A percentile compares a stretch with the other conserved stretches of the same genome.
Conservation (phyloP, 805 yeast genomes). For the Metschnikowia proteae region DNA sequence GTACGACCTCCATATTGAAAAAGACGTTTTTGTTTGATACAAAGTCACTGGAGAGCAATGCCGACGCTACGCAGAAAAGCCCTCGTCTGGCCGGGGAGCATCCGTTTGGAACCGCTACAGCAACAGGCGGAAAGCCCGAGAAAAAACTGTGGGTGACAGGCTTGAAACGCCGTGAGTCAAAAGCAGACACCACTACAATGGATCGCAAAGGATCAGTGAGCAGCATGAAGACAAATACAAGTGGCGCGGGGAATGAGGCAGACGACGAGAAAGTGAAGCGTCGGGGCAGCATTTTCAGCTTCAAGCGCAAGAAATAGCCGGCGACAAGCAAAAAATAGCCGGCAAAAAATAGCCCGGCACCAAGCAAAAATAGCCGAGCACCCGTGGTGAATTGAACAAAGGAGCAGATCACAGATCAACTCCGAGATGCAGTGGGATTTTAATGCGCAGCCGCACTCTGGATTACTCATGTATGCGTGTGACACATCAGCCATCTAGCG, state of each 20-base stretch:
- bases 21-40: conserved; percentile 30
- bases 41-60: conserved; percentile 12
- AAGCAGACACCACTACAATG: conserved; percentile 17
- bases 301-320: conserved; percentile 25
- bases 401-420: too few relatives aligned
- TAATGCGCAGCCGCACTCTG: not conserved
- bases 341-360: not conserved
- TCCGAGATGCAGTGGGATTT: not conserved
- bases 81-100: conserved; percentile 2
- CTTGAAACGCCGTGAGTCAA: conserved; percentile 28
- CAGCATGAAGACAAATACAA: conserved; percentile 15
- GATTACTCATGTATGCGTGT: not conserved
- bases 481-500: not conserved
- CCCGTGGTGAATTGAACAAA: too few relatives aligned
- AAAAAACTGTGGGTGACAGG: conserved; percentile 43
- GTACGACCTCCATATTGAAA: conserved; percentile 25
- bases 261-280: conserved; percentile 15
- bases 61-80: conserved; percentile 8
- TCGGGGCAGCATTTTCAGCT: conserved; percentile 35
- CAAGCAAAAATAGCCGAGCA: too few relatives aligned
- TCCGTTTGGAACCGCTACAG: not conserved
- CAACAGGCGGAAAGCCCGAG: conserved; percentile 17
- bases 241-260: conserved; percentile 5
- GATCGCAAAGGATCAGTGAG: conserved; percentile 23
- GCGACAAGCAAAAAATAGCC: not conserved